A percentile compares a stretch with the other conserved stretches of the same genome.
Conservation (phyloP, 257 asterid genomes). For the Scutellaria minor region DNA sequence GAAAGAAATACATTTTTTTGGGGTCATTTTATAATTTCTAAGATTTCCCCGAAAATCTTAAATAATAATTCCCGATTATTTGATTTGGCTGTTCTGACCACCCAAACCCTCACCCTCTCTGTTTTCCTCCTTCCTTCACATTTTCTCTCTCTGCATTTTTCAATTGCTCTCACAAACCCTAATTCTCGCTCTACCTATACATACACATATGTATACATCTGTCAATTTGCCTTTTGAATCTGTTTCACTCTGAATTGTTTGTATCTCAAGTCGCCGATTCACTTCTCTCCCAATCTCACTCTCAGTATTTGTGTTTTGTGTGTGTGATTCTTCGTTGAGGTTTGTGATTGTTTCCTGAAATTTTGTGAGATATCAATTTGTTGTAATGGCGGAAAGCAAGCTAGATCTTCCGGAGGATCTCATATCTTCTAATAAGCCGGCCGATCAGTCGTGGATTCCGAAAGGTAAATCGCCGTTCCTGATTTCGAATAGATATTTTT, state of each 20-base stretch:
- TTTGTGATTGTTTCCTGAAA: constrained; percentile 27
- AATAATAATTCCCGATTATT: constrained; percentile 34
- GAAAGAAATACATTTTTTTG: constrained; percentile 5
- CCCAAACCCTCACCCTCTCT: constrained; percentile 71
- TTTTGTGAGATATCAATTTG: constrained; percentile 36
- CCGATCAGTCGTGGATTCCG: constrained; percentile 80
- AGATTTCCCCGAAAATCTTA: constrained; percentile 21
- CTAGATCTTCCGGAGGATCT: constrained; percentile 83
- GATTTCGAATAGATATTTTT: constrained; percentile 15
- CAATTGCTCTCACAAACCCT: constrained; percentile 59
- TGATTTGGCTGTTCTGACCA: constrained; percentile 68
- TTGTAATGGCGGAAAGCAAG: constrained; percentile 75
- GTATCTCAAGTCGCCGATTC: constrained; percentile 34
- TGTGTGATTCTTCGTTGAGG: constrained; percentile 34
- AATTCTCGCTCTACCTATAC: constrained; percentile 38
- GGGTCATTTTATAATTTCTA: constrained; percentile 35
- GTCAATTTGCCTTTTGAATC: constrained; percentile 30
- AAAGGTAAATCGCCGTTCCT: constrained; percentile 55
- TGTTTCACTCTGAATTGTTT: constrained; percentile 33
- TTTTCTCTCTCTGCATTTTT: constrained; percentile 39
- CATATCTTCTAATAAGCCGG: constrained; percentile 49
- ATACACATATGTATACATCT: constrained; percentile 27
- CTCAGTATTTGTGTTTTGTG: constrained; percentile 28
- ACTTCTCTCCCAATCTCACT: constrained; percentile 33
- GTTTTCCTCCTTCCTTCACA: constrained; percentile 37